These are phyloP conservation scores for Solanum etuberosum DNA, from an alignment of 257 asterid genomes.

Conservation along the genomic window DNA sequence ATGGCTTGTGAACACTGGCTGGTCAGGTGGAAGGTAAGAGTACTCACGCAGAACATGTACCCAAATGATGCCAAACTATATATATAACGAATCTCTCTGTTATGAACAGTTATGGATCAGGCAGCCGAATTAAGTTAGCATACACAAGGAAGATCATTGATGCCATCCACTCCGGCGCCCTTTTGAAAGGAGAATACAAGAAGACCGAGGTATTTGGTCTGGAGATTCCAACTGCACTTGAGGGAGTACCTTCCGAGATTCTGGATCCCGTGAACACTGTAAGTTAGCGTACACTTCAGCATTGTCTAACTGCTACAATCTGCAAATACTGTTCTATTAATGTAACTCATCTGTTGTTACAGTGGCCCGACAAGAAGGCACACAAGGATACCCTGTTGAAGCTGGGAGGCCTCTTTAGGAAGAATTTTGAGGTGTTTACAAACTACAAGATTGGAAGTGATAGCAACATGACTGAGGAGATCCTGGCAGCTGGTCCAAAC, in stretches of 20 bases:
- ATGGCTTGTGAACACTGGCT: conserved; percentile 94
- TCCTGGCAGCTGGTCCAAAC: conserved; percentile 79
- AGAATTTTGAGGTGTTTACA: conserved; percentile 62
- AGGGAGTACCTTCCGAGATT: conserved; percentile 86
- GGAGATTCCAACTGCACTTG: conserved; percentile 74
- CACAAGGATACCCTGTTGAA: conserved; percentile 59
- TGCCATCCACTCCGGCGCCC: conserved; percentile 73
- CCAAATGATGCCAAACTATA: not conserved
- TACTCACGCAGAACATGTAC: not conserved
- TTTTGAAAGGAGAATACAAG: conserved; percentile 43
- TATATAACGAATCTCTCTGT: not conserved
- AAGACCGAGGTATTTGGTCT: conserved; percentile 81
- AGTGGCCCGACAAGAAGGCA: conserved; percentile 74
- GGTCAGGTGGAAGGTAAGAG: conserved; percentile 90
- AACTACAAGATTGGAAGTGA: conserved; percentile 67
- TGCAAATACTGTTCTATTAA: not conserved
- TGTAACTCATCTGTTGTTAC: not conserved
- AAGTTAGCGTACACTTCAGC: conserved; percentile 15
- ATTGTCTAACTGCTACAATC: not conserved
- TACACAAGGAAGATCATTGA: conserved; percentile 85
- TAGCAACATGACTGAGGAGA: conserved; percentile 52
- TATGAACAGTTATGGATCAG: conserved; percentile 60
- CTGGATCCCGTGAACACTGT: conserved; percentile 81
- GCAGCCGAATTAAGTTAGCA: conserved; percentile 72
- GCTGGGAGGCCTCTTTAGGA: conserved; percentile 74